A percentile compares a stretch with the other conserved stretches of the same genome.
phyloP scores from a whole-genome alignment of 2,329 filamentous ascomycete genomes.

The Cladophialophora psammophila region DNA sequence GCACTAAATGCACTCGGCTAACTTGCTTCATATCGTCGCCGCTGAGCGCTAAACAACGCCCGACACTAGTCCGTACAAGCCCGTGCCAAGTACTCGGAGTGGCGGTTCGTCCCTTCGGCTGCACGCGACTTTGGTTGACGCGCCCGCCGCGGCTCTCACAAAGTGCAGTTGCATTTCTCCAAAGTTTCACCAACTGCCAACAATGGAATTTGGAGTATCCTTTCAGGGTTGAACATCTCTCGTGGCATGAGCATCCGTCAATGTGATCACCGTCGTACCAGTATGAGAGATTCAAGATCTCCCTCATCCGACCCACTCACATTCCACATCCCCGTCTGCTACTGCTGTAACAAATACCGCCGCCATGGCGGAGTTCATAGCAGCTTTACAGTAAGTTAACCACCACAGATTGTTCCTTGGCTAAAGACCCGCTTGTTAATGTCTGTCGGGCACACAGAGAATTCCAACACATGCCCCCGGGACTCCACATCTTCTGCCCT shows the following conservation, averaged over 20 bases:
- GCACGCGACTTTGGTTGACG: slow-evolving; percentile 26
- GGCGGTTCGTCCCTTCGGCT: not conserved
- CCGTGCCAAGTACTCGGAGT: not conserved
- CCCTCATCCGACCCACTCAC: slow-evolving; percentile 11
- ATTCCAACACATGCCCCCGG: slow-evolving; percentile 52
- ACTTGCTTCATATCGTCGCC: no score
- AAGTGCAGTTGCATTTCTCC: not conserved
- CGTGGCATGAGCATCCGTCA: not conserved
- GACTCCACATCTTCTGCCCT: slow-evolving; percentile 73
- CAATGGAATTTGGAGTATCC: slow-evolving; percentile 4
- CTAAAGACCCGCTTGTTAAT: not conserved
- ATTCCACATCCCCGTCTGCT: not conserved
- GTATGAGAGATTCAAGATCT: slow-evolving; percentile 27
- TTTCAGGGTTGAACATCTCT: not conserved
- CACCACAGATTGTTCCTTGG: not conserved
- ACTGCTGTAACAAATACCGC: slow-evolving; percentile 5
- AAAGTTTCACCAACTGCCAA: not conserved
- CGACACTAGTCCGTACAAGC: not conserved
- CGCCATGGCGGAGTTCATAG: slow-evolving; percentile 51
- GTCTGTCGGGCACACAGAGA: slow-evolving; percentile 38
- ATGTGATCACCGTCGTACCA: slow-evolving; percentile 10
- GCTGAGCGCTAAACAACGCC: no score
- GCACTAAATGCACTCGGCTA: no score
- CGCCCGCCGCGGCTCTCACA: slow-evolving; percentile 8
- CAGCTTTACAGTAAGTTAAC: slow-evolving; percentile 50